phyloP scores from a whole-genome alignment of 2,329 filamentous ascomycete genomes.

The Aspergillus latus region DNA sequence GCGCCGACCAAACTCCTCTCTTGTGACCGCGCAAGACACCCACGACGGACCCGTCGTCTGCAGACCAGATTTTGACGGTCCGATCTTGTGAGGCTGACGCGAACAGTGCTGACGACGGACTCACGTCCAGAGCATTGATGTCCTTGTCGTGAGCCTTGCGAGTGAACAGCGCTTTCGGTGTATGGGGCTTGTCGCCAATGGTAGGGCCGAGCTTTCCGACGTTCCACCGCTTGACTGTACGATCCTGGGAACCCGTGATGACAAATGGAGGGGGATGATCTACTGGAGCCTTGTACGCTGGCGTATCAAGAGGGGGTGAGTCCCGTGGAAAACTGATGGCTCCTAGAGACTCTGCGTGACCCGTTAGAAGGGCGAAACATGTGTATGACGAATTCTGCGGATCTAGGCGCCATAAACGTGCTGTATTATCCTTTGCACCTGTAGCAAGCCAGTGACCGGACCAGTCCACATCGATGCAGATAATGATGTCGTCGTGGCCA shows the following conservation, averaged over 20 bases:
- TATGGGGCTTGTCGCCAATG: slow-evolving; percentile 33
- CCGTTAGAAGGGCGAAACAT: slow-evolving; percentile 81
- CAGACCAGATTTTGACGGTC: slow-evolving; percentile 94
- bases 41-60: slow-evolving; percentile 82
- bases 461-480: slow-evolving; percentile 92
- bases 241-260: slow-evolving; percentile 90
- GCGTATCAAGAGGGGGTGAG: slow-evolving; percentile 65
- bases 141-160: slow-evolving; percentile 98
- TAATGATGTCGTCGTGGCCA: slow-evolving; percentile 93
- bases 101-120: slow-evolving; percentile 73
- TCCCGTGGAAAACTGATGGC: slow-evolving; percentile 80
- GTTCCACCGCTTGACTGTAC: slow-evolving; percentile 94
- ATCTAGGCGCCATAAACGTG: slow-evolving; percentile 85
- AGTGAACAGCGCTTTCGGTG: slow-evolving; percentile 68
- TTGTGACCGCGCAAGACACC: slow-evolving; percentile 91
- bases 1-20: slow-evolving; percentile 92
- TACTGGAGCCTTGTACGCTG: slow-evolving; percentile 70
- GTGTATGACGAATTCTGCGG: slow-evolving; percentile 69
- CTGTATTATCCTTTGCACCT: slow-evolving; percentile 94
- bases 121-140: slow-evolving; percentile 90
- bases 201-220: slow-evolving; percentile 63
- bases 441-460: slow-evolving; percentile 96
- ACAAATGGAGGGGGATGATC: slow-evolving; percentile 79
- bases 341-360: slow-evolving; percentile 90
- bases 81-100: slow-evolving; percentile 96